Evolutionary conservation across 768 basidiomycete species (phyloP).

Genomic region (Boletus tomentosulus): DNA sequence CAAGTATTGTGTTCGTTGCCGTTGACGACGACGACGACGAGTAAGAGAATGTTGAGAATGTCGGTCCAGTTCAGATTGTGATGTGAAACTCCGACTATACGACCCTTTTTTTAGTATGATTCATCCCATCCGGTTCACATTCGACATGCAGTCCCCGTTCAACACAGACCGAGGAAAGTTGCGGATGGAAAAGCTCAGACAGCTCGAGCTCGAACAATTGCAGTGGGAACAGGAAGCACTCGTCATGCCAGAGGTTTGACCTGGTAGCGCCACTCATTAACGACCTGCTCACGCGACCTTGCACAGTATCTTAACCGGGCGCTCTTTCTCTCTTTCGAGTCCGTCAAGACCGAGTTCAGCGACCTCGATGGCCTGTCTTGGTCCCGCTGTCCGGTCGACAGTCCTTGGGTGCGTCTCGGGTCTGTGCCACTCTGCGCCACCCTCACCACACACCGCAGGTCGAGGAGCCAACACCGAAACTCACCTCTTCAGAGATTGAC

Average conservation of each 20-base stretch:
- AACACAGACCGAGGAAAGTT: constrained; percentile 43
- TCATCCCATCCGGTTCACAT: background rate
- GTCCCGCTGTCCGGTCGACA: constrained; percentile 36
- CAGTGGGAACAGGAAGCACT: constrained; percentile 53
- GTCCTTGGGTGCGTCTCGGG: constrained; percentile 21
- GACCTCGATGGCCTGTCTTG: constrained; percentile 59
- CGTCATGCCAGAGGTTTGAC: constrained; percentile 51
- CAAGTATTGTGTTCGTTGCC: background rate
- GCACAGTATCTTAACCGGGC: constrained; percentile 30
- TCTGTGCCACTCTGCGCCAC: background rate
- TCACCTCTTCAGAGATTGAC: constrained; percentile 17
- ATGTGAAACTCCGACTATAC: constrained; percentile 10
- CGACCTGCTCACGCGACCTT: constrained; percentile 9
- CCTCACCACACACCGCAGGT: constrained; percentile 9
- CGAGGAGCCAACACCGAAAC: constrained; percentile 31
- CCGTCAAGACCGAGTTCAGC: constrained; percentile 57
- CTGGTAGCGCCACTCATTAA: background rate
- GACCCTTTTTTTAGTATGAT: background rate
- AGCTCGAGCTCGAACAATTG: constrained; percentile 50
- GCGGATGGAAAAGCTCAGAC: constrained; percentile 43
- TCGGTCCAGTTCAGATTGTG: constrained; percentile 1
- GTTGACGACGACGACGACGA: constrained; percentile 4
- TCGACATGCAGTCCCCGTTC: constrained; percentile 16
- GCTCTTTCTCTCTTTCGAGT: constrained; percentile 40
- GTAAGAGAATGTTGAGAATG: background rate